A percentile compares a stretch with the other conserved stretches of the same genome.
Evolutionary conservation across 1,284 basidiomycete genomes (phyloP).

Genomic region (Irpex rosettiformis): DNA sequence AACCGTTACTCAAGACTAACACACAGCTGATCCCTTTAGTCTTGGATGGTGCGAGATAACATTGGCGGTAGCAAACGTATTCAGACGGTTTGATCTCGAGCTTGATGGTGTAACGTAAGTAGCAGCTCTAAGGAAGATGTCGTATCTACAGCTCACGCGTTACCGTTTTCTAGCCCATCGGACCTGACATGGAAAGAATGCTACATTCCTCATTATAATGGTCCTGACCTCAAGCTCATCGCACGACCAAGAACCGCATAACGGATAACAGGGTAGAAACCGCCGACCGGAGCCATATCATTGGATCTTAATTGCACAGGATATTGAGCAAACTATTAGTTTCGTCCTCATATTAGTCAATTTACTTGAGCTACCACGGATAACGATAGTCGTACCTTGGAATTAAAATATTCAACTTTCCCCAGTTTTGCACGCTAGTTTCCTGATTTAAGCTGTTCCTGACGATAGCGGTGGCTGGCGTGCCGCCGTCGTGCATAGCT

Average conservation of each 20-base stretch:
- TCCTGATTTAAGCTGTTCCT: too few species aligned
- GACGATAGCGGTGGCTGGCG: too few species aligned
- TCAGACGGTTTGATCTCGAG: conserved; percentile 33
- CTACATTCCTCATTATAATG: conserved; percentile 26
- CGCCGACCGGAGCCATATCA: neutral
- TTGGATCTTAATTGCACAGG: too few species aligned
- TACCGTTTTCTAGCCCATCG: neutral
- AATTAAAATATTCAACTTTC: too few species aligned
- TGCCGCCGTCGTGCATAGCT: too few species aligned
- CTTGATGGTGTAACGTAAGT: conserved; percentile 29
- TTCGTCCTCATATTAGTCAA: too few species aligned
- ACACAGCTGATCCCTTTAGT: conserved; percentile 17
- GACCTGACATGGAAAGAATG: conserved; percentile 22
- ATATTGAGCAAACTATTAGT: too few species aligned
- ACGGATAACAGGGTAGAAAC: neutral
- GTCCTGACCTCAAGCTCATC: conserved; percentile 5
- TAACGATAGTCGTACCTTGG: too few species aligned
- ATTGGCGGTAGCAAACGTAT: conserved; percentile 32
- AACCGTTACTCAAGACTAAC: neutral
- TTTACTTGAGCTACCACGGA: too few species aligned
- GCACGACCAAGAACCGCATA: neutral
- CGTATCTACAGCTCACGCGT: neutral
- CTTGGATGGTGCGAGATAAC: conserved; percentile 37
- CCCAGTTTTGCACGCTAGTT: too few species aligned
- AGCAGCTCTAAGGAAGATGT: neutral